Evolutionary conservation across 148 eudicot genomes (phyloP), one percentile per base, ranked within the genome.

Genomic region (Rhododendron kiyosumense): DNA sequence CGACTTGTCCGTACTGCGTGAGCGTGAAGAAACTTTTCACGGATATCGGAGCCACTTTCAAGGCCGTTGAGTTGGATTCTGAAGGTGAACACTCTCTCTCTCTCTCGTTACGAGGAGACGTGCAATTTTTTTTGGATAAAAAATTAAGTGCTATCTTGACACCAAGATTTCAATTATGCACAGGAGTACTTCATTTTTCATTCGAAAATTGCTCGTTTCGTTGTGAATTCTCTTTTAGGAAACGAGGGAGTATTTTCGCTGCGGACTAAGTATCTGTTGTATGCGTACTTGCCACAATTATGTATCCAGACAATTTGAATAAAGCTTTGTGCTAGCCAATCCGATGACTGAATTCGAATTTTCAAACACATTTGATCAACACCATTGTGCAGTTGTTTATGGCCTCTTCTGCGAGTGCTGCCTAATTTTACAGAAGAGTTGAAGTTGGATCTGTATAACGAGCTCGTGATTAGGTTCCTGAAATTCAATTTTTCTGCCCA

Each of bases 1-100:
- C 89, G 4, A 90, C 82, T 88, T 95, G 98, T 81, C 93, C 89
- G 0, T 91, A 36, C 86, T 92, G 93, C 51, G 85, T 89, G 54
- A 71, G 85, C 69, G 90, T 89, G 83, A 91, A 90, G 90, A 89
- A 88, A 78, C 83, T 93, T 86, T 22, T 93, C 26, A 24, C 89
- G 61, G 87, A 89, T 38, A 17, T 92, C 30, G 89, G 92, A 12
- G 92, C 81, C 30, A 15, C 89, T 90, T 92, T 49, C 89, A 92
- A 89, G 84, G 92, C 88, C n/a, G 85, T 92, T 82, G 93, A 92
- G 84, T 88, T 92, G 90, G 91, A 92, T 83, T 63, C 86, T 52
- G 92, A 90, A 85, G 87, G 93, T 92, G 38, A 86, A 89, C 84
- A 1, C 17, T 69, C 36, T 20, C 34, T 28, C 74, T 63, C 73